Base-by-base conservation (phyloP, 108 stramenopile species). In the Cyclotella distinguenda region DNA sequence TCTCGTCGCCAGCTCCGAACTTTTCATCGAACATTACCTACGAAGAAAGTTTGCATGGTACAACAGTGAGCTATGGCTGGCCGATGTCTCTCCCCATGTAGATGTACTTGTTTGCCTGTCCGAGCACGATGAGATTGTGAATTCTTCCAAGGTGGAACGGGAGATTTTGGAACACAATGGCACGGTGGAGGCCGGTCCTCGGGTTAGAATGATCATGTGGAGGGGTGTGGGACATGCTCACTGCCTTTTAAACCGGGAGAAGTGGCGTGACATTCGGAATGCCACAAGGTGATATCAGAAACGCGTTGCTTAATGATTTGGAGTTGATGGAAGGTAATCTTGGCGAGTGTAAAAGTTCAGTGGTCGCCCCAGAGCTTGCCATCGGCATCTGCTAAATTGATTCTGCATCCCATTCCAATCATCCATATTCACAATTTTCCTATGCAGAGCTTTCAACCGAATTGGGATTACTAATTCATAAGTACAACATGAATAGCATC, bases 31-130 rank as follows among this genome's bases (percentile, higher is more conserved):
- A 46, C 66, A 85, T 62, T 91, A 90, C 62, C 54, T 94, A 6
- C 72, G 90, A 48, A 62, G 95, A 28, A 83, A 96, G 50, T 96
- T 96, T 77, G 81, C 79, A 19, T 96, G 92, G 91, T 92, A 94
- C 75, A 91, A 92, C 48, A 82, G 78, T 31, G 90, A 92, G 68
- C 70, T 96, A 21, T 94, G 90, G 91, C 61, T 94, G 35, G 84
- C 91, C 33, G 91, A 94, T 51, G 45, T 94, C n/a, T 75, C 83
- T 0, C 10, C 31, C 3, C 31, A 82, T 36, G 75, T 68, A 8
- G 48, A 79, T 12, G 76, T 93, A 7, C 46, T 92, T 0, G 77
- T 96, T 1, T 77, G 68, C 34, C 30, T 91, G 38, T 74, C 90
- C 18, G 80, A 84, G 55, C 45, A 78, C 21, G 92, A 96, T 65